Percentiles rank a stretch among this genome's conserved stretches.
phyloP scores from a whole-genome alignment of 2,329 filamentous ascomycete species.

The Penicillium sp. region DNA sequence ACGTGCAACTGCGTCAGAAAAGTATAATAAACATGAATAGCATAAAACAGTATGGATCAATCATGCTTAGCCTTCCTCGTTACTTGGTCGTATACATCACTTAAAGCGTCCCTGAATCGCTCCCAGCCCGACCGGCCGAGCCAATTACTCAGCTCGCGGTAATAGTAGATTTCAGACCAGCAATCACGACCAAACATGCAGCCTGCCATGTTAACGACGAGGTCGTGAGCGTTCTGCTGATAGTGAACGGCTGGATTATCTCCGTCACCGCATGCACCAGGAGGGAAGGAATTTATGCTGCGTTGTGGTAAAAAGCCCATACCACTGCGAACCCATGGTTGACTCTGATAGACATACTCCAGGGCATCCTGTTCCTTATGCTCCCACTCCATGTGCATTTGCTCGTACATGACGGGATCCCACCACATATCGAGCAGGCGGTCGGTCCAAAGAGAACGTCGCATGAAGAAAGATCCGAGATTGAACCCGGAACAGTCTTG shows the following conservation, averaged over 20 bases:
- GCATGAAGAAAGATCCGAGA: conserved; percentile 89
- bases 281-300: conserved; percentile 90
- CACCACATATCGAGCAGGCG: conserved; percentile 94
- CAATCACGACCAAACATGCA: conserved; percentile 97
- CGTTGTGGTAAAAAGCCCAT: conserved; percentile 88
- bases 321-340: conserved; percentile 88
- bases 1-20: neutral
- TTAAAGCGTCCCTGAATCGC: conserved; percentile 44
- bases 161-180: conserved; percentile 97
- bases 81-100: conserved; percentile 21
- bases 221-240: conserved; percentile 78
- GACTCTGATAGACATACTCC: conserved; percentile 84
- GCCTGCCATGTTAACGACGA: conserved; percentile 97
- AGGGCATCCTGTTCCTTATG: conserved; percentile 97
- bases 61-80: conserved; percentile 14
- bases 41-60: neutral
- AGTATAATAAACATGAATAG: neutral
- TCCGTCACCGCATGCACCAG: conserved; percentile 70
- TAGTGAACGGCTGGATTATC: conserved; percentile 77
- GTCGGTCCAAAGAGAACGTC: conserved; percentile 83
- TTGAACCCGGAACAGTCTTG: conserved; percentile 98
- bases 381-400: conserved; percentile 98
- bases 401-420: conserved; percentile 96
- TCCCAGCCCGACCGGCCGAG: conserved; percentile 84
- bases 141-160: conserved; percentile 84